phyloP scores from a whole-genome alignment of 768 basidiomycete species.

The Nidularia pulvinata region DNA sequence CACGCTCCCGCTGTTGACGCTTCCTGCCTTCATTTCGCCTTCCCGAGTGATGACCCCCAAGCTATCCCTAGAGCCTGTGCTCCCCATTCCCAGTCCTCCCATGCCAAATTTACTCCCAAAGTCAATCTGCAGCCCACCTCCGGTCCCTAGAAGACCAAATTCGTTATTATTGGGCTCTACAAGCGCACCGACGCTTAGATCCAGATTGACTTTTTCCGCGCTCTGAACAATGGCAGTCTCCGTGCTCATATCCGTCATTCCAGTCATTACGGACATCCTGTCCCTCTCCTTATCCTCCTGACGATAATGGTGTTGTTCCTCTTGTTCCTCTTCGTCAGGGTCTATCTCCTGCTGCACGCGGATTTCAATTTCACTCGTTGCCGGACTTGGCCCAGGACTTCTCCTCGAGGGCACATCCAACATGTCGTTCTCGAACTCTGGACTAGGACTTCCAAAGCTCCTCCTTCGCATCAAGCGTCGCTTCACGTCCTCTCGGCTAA shows the following conservation, averaged over 20 bases:
- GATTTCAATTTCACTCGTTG: neutral
- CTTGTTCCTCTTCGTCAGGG: neutral
- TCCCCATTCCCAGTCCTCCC: slow-evolving; percentile 29
- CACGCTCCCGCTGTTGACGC: slow-evolving; percentile 26
- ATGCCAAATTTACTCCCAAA: slow-evolving; percentile 48
- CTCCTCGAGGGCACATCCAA: neutral
- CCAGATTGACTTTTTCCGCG: slow-evolving; percentile 37
- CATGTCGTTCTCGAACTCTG: slow-evolving; percentile 9
- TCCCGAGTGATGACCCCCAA: neutral
- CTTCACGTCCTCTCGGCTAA: slow-evolving; percentile 55
- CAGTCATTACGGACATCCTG: slow-evolving; percentile 34
- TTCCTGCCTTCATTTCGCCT: slow-evolving; percentile 8
- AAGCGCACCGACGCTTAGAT: slow-evolving; percentile 10
- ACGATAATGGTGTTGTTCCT: neutral
- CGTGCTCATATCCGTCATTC: slow-evolving; percentile 40
- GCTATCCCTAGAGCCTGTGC: slow-evolving; percentile 5
- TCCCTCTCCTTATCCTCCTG: slow-evolving; percentile 32
- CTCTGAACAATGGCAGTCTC: slow-evolving; percentile 50
- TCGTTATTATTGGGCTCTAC: slow-evolving; percentile 19
- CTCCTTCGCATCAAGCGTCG: slow-evolving; percentile 42
- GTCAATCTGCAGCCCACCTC: slow-evolving; percentile 34
- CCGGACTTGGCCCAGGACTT: slow-evolving; percentile 2
- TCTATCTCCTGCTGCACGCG: neutral
- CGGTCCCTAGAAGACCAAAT: slow-evolving; percentile 22
- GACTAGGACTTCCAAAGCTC: slow-evolving; percentile 39